Base-by-base conservation (phyloP, 371 early-diverging fungal species). In the Phascolomyces articulosus region DNA sequence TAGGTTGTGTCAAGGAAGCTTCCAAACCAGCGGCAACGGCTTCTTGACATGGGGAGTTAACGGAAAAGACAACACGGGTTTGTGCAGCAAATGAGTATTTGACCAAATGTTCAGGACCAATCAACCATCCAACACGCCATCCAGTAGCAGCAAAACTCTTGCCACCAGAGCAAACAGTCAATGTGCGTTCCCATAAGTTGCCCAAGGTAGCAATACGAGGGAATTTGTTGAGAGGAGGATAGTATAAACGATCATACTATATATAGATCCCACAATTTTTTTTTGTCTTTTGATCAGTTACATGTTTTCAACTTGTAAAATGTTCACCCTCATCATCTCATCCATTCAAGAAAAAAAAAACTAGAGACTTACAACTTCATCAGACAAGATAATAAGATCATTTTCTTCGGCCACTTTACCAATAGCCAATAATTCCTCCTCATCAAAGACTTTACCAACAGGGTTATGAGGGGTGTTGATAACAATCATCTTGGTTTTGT, bases 401-500 rank as follows among this genome's bases (percentile, higher is more conserved):
- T 91, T 85, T 65, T 93, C 87, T 48, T 72, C 75, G 6, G 96
- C 96, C 18, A 98, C 73, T 34, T 82, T 74, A 18, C 92, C 96
- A 65, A 98, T 93, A 38, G 82, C 88, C 58, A 74, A 70, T 44
- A 98, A 78, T 72, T 98, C 98, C 18, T 88, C 83, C 51, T 88
- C 83, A 18, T 89, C 84, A 72, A 94, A 97, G 23, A 92, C 90
- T 68, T 93, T 92, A 24, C 96, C 96, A 18, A 96, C 87, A 7
- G 98, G 98, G 75, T 98, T 98, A 79, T 98, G 95, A 27, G 98
- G 98, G 24, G 96, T 98, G 75, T 97, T 98, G 72, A 98, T 64
- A 8, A 98, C 90, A 63, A 97, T 84, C 68, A 96, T 90, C 84
- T 93, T 95, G 48, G 96, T 94, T 47, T 82, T 83, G 4, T 86